These are phyloP conservation scores for Sporothrix dimorphospora DNA, from an alignment of 2,329 filamentous ascomycete genomes.

Conservation along the genomic window DNA sequence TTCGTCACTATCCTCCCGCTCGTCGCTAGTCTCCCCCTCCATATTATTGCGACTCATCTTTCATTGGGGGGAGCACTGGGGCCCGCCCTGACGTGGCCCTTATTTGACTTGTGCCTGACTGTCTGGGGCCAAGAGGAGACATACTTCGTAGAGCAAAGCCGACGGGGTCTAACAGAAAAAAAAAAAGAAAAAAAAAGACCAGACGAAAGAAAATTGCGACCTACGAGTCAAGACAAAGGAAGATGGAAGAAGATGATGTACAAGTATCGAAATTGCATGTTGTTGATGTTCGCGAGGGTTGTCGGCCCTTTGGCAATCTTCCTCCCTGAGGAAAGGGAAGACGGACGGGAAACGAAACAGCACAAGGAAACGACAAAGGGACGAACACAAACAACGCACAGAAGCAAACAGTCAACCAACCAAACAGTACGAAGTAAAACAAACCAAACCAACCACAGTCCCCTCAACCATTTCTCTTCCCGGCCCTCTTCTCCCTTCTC, in stretches of 20 bases:
- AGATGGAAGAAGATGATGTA: background rate
- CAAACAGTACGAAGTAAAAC: background rate
- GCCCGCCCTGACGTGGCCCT: conserved; percentile 10
- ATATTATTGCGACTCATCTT: background rate
- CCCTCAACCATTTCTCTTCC: background rate
- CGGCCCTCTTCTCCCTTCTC: too few species aligned
- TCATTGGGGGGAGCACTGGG: background rate
- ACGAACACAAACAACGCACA: conserved; percentile 2
- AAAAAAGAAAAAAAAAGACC: background rate
- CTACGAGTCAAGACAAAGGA: background rate
- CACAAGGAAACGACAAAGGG: background rate
- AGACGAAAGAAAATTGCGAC: conserved; percentile 3
- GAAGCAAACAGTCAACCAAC: conserved; percentile 4
- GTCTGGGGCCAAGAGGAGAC: conserved; percentile 4
- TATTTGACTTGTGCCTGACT: conserved; percentile 22
- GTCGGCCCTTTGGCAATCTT: background rate
- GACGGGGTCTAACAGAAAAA: background rate
- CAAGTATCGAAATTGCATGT: conserved; percentile 9
- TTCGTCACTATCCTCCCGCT: background rate
- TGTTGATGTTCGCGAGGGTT: background rate
- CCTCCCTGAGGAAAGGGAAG: background rate
- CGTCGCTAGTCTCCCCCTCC: background rate
- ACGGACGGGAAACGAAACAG: background rate
- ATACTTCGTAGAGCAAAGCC: background rate
- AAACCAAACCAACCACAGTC: background rate